Conservation (phyloP, 176 grass and related monocot species). For the bread wheat (Triticum aestivum) region IWGSC_CS_RefSeq_v2.1 NC_057813.1:112695537-112696036, state of each 20-base stretch:
- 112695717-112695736: not conserved
- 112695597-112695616: not conserved
- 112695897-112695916: not conserved
- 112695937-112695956: not conserved
- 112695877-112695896: not conserved
- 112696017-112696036: no score
- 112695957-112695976: not conserved
- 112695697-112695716: not conserved
- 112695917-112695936: not conserved
- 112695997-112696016: not conserved
- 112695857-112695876: not conserved
- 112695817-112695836: not conserved
- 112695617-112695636: constrained; percentile 13
- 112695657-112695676: constrained; percentile 1
- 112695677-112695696: not conserved
- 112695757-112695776: not conserved
- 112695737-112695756: not conserved
- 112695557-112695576: not conserved
- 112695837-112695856: not conserved
- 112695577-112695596: not conserved
- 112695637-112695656: constrained; percentile 5
- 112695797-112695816: not conserved
- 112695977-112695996: not conserved
- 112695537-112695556: not conserved
- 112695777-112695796: not conserved